phyloP scores from a whole-genome alignment of 257 asterid genomes.

The Striga asiatica region DNA sequence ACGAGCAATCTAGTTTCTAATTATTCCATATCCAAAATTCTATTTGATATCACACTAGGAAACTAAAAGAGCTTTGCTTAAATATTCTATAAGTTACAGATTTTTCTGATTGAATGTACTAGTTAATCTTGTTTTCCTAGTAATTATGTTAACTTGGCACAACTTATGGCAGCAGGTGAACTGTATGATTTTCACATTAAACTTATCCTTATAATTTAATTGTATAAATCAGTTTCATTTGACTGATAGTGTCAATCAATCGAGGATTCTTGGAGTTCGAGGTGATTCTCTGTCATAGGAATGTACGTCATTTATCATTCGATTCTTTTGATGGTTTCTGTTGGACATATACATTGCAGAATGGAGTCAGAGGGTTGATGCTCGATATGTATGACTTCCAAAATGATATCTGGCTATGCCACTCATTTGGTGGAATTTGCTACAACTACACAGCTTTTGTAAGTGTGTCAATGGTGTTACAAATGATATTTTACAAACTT shows the following conservation, averaged over 20 bases:
- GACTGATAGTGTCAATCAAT: no score
- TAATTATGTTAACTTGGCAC: neutral
- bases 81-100: neutral
- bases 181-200: neutral
- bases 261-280: neutral
- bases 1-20: neutral
- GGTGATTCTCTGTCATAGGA: neutral
- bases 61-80: neutral
- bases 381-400: constrained; percentile 88
- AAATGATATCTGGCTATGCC: constrained; percentile 88
- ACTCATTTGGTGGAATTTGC: constrained; percentile 79
- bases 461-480: constrained; percentile 26
- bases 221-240: neutral
- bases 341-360: constrained; percentile 34
- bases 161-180: neutral
- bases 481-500: neutral
- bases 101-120: neutral
- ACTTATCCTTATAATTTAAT: neutral
- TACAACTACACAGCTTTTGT: constrained; percentile 88
- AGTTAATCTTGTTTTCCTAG: neutral
- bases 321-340: neutral
- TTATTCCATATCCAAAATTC: constrained; percentile 1
- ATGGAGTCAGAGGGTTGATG: constrained; percentile 92
- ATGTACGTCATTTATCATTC: neutral
- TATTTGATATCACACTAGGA: neutral